Evolutionary conservation across 2,329 filamentous ascomycete genomes (phyloP).

Genomic region (Cephalotrichum gorgonifer): DNA sequence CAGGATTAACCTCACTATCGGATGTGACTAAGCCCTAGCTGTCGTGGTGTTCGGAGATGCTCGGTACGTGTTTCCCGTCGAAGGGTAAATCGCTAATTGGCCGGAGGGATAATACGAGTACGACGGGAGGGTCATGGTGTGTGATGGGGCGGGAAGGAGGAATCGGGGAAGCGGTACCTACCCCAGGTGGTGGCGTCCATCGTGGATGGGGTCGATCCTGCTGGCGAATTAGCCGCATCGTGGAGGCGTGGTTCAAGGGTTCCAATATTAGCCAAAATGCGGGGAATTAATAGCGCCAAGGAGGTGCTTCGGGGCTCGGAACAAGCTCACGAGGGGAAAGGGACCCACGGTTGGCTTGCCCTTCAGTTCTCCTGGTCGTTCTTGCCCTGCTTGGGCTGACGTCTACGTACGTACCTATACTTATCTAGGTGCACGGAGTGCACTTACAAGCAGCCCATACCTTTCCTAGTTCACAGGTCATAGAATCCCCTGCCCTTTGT

Average conservation of each 20-base stretch:
- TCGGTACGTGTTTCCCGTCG: neutral
- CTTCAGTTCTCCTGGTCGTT: neutral
- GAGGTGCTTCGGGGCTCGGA: neutral
- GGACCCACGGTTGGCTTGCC: neutral
- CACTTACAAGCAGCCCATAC: too few relatives aligned
- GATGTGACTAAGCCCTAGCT: neutral
- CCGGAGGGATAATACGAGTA: neutral
- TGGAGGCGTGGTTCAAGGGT: neutral
- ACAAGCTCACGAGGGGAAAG: neutral
- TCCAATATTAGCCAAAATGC: slow-evolving; percentile 9
- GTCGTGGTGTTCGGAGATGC: neutral
- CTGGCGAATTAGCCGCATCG: neutral
- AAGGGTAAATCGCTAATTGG: neutral
- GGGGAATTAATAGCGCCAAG: neutral
- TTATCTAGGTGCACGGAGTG: too few relatives aligned
- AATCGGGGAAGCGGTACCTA: too few relatives aligned
- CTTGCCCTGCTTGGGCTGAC: neutral
- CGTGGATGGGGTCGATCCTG: neutral
- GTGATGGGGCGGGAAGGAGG: too few relatives aligned
- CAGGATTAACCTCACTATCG: too few relatives aligned
- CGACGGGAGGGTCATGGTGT: too few relatives aligned
- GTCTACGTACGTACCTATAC: too few relatives aligned
- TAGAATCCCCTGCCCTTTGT: too few relatives aligned
- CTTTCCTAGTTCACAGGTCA: too few relatives aligned
- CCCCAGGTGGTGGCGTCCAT: too few relatives aligned